Evolutionary conservation across 169 alveolate genomes (phyloP).

Genomic region (Plasmodium inui): DNA sequence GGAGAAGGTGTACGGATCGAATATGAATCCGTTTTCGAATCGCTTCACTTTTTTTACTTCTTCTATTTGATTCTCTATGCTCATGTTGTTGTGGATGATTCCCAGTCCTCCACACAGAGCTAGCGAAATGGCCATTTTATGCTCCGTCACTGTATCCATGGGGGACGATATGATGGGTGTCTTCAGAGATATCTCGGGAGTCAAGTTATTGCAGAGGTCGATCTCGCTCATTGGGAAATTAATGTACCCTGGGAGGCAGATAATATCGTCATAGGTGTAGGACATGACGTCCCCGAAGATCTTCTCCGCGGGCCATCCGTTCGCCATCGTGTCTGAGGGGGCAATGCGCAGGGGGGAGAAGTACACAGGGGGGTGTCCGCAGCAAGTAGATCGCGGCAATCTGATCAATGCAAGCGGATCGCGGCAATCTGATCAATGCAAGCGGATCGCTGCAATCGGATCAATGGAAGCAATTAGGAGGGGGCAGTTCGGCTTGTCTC

Average conservation of each 20-base stretch:
- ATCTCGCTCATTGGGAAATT: constrained; percentile 86
- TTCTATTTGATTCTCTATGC: constrained; percentile 87
- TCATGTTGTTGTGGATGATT: constrained; percentile 92
- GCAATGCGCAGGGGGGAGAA: no score
- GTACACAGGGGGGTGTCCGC: no score
- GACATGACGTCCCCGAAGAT: constrained; percentile 79
- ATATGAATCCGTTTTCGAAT: constrained; percentile 92
- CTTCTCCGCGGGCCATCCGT: constrained; percentile 84
- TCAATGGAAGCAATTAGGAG: no score
- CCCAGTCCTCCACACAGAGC: constrained; percentile 95
- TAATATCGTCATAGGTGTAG: constrained; percentile 92
- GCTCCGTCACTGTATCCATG: constrained; percentile 96
- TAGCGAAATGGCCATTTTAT: constrained; percentile 93
- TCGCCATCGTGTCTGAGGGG: constrained; percentile 77
- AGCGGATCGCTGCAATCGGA: no score
- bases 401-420: no score
- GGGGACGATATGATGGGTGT: constrained; percentile 94
- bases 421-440: no score
- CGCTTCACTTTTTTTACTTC: constrained; percentile 92
- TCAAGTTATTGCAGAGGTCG: constrained; percentile 82
- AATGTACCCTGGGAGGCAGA: constrained; percentile 92
- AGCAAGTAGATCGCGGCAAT: no score
- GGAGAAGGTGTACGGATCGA: constrained; percentile 89
- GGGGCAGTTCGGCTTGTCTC: background rate
- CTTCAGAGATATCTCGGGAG: constrained; percentile 85